phyloP scores from a whole-genome alignment of 2,329 filamentous ascomycete genomes.

The Annulohypoxylon truncatum region DNA sequence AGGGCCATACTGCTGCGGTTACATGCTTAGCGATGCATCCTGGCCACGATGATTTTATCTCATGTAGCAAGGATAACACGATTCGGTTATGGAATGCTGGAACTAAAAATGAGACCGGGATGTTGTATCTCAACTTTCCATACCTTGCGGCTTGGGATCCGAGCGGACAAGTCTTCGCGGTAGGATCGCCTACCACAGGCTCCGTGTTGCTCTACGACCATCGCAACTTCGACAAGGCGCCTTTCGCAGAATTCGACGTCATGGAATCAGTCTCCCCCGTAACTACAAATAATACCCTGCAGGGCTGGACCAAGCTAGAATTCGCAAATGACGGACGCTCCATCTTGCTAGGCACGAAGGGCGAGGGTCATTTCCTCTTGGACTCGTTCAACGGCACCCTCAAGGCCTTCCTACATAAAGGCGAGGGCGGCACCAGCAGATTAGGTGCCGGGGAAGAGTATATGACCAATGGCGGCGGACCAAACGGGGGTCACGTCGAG shows the following conservation, averaged over 20 bases:
- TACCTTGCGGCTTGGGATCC: conserved; percentile 92
- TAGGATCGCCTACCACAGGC: conserved; percentile 84
- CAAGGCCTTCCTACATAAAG: conserved; percentile 76
- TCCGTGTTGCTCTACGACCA: conserved; percentile 90
- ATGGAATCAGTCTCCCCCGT: conserved; percentile 63
- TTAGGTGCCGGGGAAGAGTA: conserved; percentile 66
- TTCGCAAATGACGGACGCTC: conserved; percentile 97
- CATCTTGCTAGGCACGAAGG: conserved; percentile 85
- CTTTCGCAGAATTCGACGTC: conserved; percentile 88
- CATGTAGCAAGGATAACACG: conserved; percentile 89
- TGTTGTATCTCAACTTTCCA: conserved; percentile 82
- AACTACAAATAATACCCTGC: conserved; percentile 68
- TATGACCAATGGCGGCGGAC: conserved; percentile 50
- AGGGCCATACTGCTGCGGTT: conserved; percentile 86
- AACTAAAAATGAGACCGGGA: conserved; percentile 82
- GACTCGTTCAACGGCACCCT: conserved; percentile 89
- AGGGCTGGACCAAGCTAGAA: conserved; percentile 89
- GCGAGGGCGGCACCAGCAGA: conserved; percentile 61
- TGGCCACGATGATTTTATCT: conserved; percentile 89
- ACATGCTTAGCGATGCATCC: conserved; percentile 88
- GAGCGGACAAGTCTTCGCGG: conserved; percentile 89
- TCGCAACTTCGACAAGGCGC: conserved; percentile 91
- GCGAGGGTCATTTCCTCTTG: conserved; percentile 87
- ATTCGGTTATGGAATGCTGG: conserved; percentile 90
- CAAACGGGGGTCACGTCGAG: conserved; percentile 63